Percentiles rank a stretch among this genome's conserved stretches.
Conservation (phyloP, 1,284 basidiomycete genomes). For the Cutaneotrichosporon spelunceum region DNA sequence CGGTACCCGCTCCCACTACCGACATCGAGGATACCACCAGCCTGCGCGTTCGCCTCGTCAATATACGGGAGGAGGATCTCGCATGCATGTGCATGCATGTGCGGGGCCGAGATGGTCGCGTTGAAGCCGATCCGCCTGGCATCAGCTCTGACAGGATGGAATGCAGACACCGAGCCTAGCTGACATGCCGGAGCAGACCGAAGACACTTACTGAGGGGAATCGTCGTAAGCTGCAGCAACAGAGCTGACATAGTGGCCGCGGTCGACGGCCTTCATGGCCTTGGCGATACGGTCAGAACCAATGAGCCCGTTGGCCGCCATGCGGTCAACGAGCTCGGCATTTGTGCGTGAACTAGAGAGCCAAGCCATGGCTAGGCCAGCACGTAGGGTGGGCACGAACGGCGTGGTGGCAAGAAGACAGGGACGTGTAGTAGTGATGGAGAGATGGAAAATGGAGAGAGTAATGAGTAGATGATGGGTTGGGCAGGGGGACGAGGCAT, state of each 20-base stretch:
- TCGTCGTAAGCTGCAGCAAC: slow-evolving; percentile 43
- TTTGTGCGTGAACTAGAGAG: slow-evolving; percentile 41
- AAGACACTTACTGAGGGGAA: slow-evolving; percentile 44
- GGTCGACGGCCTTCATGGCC: slow-evolving; percentile 49
- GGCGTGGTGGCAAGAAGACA: neutral
- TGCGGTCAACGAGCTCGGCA: slow-evolving; percentile 45
- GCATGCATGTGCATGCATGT: slow-evolving; percentile 51
- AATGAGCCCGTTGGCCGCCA: slow-evolving; percentile 39
- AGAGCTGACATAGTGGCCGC: slow-evolving; percentile 41
- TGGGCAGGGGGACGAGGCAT: neutral
- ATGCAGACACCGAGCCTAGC: neutral
- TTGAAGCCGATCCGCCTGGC: slow-evolving; percentile 47
- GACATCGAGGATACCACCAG: slow-evolving; percentile 45
- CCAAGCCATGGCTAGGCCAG: slow-evolving; percentile 40
- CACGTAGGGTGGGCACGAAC: neutral
- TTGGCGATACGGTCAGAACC: slow-evolving; percentile 35
- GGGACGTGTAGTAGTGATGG: neutral
- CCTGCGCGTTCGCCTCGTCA: slow-evolving; percentile 19
- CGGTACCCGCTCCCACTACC: slow-evolving; percentile 62
- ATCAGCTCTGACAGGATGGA: too few species aligned
- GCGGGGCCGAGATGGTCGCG: slow-evolving; percentile 52
- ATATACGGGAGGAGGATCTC: slow-evolving; percentile 41
- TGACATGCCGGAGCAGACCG: too few species aligned
- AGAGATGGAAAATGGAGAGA: neutral
- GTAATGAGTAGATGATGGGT: neutral